A percentile compares a stretch with the other conserved stretches of the same genome.
These are phyloP conservation scores for Picochlorum sp. DNA, from an alignment of 139 green algal genomes.

Conservation along the genomic window DNA sequence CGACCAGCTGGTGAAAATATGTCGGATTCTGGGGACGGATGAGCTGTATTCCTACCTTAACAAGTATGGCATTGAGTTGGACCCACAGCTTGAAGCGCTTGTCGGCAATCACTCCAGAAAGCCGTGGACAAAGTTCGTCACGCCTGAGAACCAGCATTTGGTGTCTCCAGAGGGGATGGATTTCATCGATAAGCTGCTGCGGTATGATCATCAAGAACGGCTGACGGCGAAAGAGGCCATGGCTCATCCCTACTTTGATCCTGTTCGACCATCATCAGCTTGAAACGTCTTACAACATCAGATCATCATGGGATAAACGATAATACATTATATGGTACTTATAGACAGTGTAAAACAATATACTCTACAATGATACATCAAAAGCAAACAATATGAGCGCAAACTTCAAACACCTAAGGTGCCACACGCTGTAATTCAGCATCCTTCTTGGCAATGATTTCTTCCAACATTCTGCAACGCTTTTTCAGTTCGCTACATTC, in stretches of 20 bases:
- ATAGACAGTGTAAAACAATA: too few relatives aligned
- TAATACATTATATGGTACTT: neutral
- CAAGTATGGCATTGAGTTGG: conserved; percentile 96
- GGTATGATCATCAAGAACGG: conserved; percentile 78
- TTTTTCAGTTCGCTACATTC: neutral
- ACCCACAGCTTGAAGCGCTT: conserved; percentile 87
- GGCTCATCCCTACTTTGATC: conserved; percentile 89
- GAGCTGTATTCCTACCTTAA: conserved; percentile 78
- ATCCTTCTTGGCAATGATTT: neutral
- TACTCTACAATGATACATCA: too few relatives aligned
- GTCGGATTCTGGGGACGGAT: conserved; percentile 90
- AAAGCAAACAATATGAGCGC: too few relatives aligned
- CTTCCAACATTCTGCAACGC: neutral
- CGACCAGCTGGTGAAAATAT: conserved; percentile 99
- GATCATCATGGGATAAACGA: neutral
- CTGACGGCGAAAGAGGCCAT: conserved; percentile 90
- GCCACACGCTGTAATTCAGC: neutral
- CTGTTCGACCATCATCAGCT: conserved; percentile 40
- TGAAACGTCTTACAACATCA: neutral
- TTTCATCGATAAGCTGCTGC: conserved; percentile 91
- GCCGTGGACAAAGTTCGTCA: conserved; percentile 93
- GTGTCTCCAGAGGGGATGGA: conserved; percentile 87
- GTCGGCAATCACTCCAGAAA: conserved; percentile 75
- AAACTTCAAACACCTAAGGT: too few relatives aligned
- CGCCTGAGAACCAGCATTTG: conserved; percentile 87